Conservation (phyloP, 139 green algal species). For the Coccomyxa sp. region DNA sequence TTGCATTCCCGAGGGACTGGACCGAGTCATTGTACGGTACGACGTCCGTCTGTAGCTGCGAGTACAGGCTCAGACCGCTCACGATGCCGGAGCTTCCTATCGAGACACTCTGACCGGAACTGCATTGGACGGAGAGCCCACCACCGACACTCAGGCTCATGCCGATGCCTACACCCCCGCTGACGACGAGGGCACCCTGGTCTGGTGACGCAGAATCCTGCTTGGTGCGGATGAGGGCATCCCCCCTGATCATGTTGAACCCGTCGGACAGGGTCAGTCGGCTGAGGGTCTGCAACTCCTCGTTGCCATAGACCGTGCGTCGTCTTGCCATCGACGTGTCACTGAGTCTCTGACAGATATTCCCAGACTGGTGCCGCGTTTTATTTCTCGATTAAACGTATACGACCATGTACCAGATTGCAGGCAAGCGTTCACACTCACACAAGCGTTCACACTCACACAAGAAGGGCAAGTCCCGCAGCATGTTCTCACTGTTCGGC, state of each 20-base stretch:
- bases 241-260: neutral
- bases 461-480: neutral
- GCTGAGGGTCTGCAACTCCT: neutral
- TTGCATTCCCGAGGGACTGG: neutral
- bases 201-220: neutral
- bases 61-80: neutral
- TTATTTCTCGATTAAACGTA: neutral
- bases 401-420: conserved; percentile 1
- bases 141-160: neutral
- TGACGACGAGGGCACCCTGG: neutral
- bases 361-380: neutral
- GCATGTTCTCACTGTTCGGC: neutral
- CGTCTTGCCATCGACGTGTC: neutral
- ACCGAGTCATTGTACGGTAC: neutral
- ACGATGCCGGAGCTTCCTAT: neutral
- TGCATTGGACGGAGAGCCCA: neutral
- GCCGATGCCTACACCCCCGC: neutral
- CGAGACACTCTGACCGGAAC: neutral
- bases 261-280: neutral
- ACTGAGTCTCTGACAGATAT: neutral
- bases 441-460: neutral
- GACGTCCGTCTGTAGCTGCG: neutral
- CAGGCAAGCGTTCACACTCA: neutral
- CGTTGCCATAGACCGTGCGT: neutral
- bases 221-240: neutral